phyloP scores from a whole-genome alignment of 805 yeast species.

The Pichia thaimueangensis region DNA sequence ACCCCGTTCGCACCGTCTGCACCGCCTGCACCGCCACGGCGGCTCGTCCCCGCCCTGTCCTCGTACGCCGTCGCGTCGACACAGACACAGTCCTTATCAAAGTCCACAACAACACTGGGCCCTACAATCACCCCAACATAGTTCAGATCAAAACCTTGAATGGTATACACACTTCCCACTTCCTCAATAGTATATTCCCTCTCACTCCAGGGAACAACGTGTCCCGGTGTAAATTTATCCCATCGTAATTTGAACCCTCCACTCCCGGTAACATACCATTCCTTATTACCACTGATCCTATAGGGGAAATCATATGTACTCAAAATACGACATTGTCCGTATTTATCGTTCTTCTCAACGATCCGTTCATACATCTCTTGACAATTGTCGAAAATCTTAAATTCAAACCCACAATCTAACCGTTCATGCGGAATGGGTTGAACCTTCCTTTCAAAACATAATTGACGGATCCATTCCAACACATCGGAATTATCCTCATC shows the following conservation, averaged over 20 bases:
- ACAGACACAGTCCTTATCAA: conserved; percentile 28
- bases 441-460: conserved; percentile 32
- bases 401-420: conserved; percentile 17
- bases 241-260: conserved; percentile 40
- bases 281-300: conserved; percentile 35
- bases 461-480: conserved; percentile 33
- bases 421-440: conserved; percentile 29
- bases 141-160: conserved; percentile 43
- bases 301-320: conserved; percentile 44
- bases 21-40: not conserved
- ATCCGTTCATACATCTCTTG: conserved; percentile 35
- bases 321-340: conserved; percentile 38
- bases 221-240: conserved; percentile 40
- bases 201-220: conserved; percentile 40
- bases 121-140: conserved; percentile 43
- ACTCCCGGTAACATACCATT: conserved; percentile 36
- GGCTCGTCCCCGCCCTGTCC: conserved; percentile 37
- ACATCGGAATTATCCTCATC: conserved; percentile 28
- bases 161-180: conserved; percentile 43
- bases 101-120: conserved; percentile 36
- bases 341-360: conserved; percentile 24
- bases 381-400: conserved; percentile 35
- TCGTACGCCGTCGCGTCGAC: conserved; percentile 35
- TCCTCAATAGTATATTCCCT: conserved; percentile 39
- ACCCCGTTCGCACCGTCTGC: not conserved